Evolutionary conservation across 108 stramenopile species (phyloP).

Genomic region (Craspedostauros australis): DNA sequence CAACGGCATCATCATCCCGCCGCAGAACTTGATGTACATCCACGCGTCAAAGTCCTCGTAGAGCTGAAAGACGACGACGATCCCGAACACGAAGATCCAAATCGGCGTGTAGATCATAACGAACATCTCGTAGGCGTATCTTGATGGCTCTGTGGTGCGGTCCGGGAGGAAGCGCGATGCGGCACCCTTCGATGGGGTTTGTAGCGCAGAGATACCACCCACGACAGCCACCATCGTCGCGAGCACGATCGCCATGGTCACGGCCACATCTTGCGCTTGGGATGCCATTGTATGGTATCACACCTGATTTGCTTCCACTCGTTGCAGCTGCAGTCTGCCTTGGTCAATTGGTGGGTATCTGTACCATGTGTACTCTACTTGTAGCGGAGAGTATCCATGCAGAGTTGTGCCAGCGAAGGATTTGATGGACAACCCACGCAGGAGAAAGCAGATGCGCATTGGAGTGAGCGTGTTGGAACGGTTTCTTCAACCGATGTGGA

Average conservation of each 20-base stretch:
- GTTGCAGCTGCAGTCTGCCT: too few relatives aligned
- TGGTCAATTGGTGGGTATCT: too few relatives aligned
- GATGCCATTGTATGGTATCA: too few relatives aligned
- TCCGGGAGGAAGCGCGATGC: conserved; percentile 27
- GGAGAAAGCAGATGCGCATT: too few relatives aligned
- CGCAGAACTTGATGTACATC: conserved; percentile 67
- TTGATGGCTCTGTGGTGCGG: conserved; percentile 55
- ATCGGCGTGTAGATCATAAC: conserved; percentile 66
- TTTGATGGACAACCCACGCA: too few relatives aligned
- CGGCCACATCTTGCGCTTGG: conserved; percentile 15
- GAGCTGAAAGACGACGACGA: conserved; percentile 67
- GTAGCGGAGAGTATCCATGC: too few relatives aligned
- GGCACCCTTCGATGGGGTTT: conserved; percentile 22
- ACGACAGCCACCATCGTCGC: conserved; percentile 64
- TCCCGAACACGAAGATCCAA: conserved; percentile 77
- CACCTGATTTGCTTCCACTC: too few relatives aligned
- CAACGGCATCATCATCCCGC: conserved; percentile 71
- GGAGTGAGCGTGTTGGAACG: too few relatives aligned
- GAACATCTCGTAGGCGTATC: conserved; percentile 76
- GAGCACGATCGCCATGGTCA: conserved; percentile 57
- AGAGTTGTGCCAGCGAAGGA: too few relatives aligned
- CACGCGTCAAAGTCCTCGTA: conserved; percentile 81
- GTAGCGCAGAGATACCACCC: conserved; percentile 48
- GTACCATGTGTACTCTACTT: too few relatives aligned
- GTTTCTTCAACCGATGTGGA: too few relatives aligned